Base-by-base conservation (phyloP, 768 basidiomycete species). In the Lentinula boryana region DNA sequence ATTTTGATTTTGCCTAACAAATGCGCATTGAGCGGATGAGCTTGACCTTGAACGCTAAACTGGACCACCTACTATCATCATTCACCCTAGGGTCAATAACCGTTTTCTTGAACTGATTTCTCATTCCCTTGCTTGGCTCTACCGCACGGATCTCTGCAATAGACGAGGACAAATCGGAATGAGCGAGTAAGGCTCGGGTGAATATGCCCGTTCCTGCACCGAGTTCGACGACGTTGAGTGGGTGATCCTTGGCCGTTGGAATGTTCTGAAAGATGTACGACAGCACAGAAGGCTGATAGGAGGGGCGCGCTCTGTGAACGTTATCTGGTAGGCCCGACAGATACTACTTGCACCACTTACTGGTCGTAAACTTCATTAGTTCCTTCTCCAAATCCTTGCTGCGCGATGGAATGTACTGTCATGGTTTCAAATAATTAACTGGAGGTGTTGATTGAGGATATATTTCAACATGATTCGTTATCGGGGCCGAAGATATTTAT, bases 191-290 rank as follows among this genome's bases (percentile, higher is more conserved):
- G 3, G 92, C 87, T 9, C 92, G 84, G 10, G 93, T 92, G 71
- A 95, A 96, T 58, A 97, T 85, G 13, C 94, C 94, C 1, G 93
- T 95, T 27, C 94, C 94, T 5, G 88, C 76, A 10, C 93, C 94
- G 35, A 92, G 81, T 68, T 92, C 91, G 62, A 86, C 84, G 33
- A 92, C 74, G 61, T 88, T 87, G 21, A 89, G 68, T 1, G 79
- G 77, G 0, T 70, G 65, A 31, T 75, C 10, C 10, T 18, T 54
- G 21, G 21, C 35, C 16, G 67, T 63, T 12, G 72, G 68, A 15
- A 85, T 66, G 8, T 79, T 72, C 21, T 76, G 68, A 15, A 81
- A 83, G 62, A 98, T 86, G 62, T 83, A 80, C 0, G 78, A 70
- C 10, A 95, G 70, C 1, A 87, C 85, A 46, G 74, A 71, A 1